Base-by-base conservation (phyloP, 148 eudicot species). In the Vaccinium vitisidaea region DNA sequence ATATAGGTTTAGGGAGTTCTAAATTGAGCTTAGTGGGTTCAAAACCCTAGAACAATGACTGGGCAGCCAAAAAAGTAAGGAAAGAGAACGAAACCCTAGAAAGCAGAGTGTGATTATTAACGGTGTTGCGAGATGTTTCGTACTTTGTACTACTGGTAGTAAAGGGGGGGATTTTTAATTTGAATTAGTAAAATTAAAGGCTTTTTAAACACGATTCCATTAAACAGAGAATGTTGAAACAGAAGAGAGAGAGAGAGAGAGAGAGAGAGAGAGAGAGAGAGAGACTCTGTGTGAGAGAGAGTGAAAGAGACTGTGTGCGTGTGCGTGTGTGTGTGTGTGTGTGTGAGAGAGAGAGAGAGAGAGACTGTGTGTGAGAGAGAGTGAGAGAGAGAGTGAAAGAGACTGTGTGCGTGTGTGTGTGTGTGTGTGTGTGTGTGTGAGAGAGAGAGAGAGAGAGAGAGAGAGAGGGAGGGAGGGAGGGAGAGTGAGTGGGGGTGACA, bases 211-310 rank as follows among this genome's bases (percentile, higher is more conserved):
- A 73, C 65, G 79, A 83, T 73, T 82, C 36, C 79, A 80, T 85
- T 36, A 86, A 89, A 83, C 84, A 75, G 85, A 80, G 74, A 82
- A 79, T 77, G 80, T 46, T n/a, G 85, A 61, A 74, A 39, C 79
- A 55, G 79, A 82, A 25, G 27, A 27, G 69, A 59, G 78, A 48
- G 77, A 70, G 78, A 32, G 71, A 19, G 55, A 63, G 49, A 12
- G 30, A 1, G 12, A 15, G 23, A 4, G 30, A n/a, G n/a, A n/a
- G n/a, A n/a, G n/a, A n/a, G n/a, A n/a, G n/a, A n/a, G n/a, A n/a
- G n/a, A n/a, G n/a, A n/a, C n/a, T n/a, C n/a, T n/a, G n/a, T n/a
- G n/a, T n/a, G n/a, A n/a, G n/a, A n/a, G n/a, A n/a, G 30, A 27
- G 30, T 27, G 30, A 27, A 2, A 36, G 39, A 36, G 43, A 39